Percentiles rank a stretch among this genome's conserved stretches.
Conservation (phyloP, 169 alveolate species). For the Amoebophrya sp. region DNA sequence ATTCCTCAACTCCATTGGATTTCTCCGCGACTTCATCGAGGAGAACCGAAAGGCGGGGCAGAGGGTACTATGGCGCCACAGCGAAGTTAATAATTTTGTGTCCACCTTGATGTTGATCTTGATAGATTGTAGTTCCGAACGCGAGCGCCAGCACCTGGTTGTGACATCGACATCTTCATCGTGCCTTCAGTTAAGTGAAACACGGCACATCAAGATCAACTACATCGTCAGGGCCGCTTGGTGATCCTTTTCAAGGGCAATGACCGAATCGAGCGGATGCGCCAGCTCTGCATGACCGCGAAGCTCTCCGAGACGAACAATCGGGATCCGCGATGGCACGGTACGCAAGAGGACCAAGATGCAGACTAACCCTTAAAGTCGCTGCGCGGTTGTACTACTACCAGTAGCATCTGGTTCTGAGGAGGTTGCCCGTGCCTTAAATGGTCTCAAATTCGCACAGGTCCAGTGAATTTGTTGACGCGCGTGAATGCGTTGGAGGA, state of each 20-base stretch:
- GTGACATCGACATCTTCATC: too few relatives aligned
- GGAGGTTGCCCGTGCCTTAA: too few relatives aligned
- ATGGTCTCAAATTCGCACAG: too few relatives aligned
- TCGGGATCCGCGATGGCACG: neutral
- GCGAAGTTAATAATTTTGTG: neutral
- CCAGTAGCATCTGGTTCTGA: too few relatives aligned
- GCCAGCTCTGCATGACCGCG: neutral
- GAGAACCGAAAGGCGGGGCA: neutral
- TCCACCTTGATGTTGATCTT: neutral
- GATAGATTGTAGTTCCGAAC: too few relatives aligned
- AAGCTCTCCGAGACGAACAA: neutral
- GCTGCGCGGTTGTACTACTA: too few relatives aligned
- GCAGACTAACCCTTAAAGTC: too few relatives aligned
- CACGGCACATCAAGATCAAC: too few relatives aligned
- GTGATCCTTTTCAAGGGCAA: neutral
- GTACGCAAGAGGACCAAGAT: too few relatives aligned
- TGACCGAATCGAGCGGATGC: neutral
- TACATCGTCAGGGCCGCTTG: neutral
- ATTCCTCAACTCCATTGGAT: neutral
- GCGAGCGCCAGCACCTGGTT: too few relatives aligned
- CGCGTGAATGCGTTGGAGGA: neutral
- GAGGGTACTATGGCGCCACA: too few relatives aligned
- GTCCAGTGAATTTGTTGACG: neutral
- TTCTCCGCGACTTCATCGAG: neutral
- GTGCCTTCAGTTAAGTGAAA: too few relatives aligned